phyloP scores from a whole-genome alignment of 352 stramenopile genomes.

The Pythium oligandrum region DNA sequence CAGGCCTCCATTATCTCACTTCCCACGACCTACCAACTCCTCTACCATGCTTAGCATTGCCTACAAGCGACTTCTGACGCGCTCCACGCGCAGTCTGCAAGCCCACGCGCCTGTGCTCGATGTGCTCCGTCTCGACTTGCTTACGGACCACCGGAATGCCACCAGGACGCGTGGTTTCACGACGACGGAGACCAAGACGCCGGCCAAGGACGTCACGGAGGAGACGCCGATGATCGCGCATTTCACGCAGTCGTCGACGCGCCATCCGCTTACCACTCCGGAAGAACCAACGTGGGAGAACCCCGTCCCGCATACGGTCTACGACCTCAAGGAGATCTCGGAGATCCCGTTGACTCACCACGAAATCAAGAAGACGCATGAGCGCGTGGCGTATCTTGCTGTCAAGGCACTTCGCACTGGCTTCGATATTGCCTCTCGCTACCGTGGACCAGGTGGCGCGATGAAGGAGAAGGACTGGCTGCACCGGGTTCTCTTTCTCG shows the following conservation, averaged over 20 bases:
- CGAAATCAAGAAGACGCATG: constrained; percentile 28
- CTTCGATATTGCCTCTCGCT: constrained; percentile 47
- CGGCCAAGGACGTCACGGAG: constrained; percentile 14
- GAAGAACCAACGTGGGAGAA: constrained; percentile 28
- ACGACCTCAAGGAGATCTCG: constrained; percentile 32
- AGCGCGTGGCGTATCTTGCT: constrained; percentile 28
- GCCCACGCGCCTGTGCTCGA: no score
- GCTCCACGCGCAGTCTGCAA: not conserved
- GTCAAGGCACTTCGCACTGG: constrained; percentile 36
- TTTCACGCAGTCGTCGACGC: constrained; percentile 23
- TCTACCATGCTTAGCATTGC: not conserved
- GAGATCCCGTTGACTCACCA: constrained; percentile 30
- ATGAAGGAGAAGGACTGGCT: constrained; percentile 69
- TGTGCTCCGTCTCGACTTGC: no score
- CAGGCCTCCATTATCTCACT: no score
- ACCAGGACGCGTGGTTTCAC: not conserved
- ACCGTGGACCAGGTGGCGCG: constrained; percentile 35
- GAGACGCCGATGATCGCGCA: constrained; percentile 23
- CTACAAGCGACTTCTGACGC: not conserved
- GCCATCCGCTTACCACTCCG: constrained; percentile 7
- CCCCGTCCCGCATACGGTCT: constrained; percentile 31
- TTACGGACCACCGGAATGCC: not conserved
- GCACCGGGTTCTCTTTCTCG: constrained; percentile 68
- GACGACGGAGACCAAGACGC: not conserved
- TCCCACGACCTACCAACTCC: not conserved